A percentile compares a stretch with the other conserved stretches of the same genome.
These are phyloP conservation scores for Trametes versicolor DNA, from an alignment of 1,284 basidiomycete genomes.

Conservation along the genomic window DNA sequence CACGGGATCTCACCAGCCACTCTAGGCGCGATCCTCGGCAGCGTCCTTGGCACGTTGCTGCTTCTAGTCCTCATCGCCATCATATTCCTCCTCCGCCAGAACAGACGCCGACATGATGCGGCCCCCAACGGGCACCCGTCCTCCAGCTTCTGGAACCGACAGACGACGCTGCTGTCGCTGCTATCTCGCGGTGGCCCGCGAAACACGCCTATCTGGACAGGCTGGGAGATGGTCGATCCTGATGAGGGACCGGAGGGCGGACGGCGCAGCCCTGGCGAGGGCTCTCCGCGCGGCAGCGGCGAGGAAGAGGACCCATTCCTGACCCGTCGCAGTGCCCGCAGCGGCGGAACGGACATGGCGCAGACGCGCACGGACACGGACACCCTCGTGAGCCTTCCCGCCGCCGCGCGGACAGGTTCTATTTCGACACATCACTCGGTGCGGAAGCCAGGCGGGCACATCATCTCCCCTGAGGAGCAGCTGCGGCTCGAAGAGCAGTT, in stretches of 20 bases:
- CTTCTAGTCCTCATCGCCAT: conserved; percentile 62
- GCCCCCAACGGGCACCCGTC: conserved; percentile 24
- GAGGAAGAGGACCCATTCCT: conserved; percentile 74
- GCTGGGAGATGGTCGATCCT: conserved; percentile 58
- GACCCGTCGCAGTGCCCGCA: conserved; percentile 38
- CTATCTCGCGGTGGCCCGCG: conserved; percentile 29
- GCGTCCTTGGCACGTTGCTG: conserved; percentile 49
- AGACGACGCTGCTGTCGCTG: conserved; percentile 39
- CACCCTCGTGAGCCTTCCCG: conserved; percentile 43
- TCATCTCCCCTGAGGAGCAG: conserved; percentile 47
- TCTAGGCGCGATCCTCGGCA: conserved; percentile 48
- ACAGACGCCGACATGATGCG: conserved; percentile 40
- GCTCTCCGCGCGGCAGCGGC: conserved; percentile 70
- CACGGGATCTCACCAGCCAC: conserved; percentile 41
- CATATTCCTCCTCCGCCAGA: conserved; percentile 59
- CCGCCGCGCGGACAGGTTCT: conserved; percentile 37
- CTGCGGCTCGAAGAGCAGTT: conserved; percentile 39
- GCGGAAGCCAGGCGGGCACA: conserved; percentile 37
- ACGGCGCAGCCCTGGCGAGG: conserved; percentile 59
- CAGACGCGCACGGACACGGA: conserved; percentile 43
- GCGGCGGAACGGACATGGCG: conserved; percentile 39
- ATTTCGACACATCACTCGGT: conserved; percentile 31
- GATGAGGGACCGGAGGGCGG: conserved; percentile 42
- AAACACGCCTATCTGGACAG: conserved; percentile 60
- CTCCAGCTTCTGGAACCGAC: conserved; percentile 45